A percentile compares a stretch with the other conserved stretches of the same genome.
These are phyloP conservation scores for Hypsizygus marmoreus DNA, from an alignment of 768 basidiomycete genomes.

Conservation along the genomic window DNA sequence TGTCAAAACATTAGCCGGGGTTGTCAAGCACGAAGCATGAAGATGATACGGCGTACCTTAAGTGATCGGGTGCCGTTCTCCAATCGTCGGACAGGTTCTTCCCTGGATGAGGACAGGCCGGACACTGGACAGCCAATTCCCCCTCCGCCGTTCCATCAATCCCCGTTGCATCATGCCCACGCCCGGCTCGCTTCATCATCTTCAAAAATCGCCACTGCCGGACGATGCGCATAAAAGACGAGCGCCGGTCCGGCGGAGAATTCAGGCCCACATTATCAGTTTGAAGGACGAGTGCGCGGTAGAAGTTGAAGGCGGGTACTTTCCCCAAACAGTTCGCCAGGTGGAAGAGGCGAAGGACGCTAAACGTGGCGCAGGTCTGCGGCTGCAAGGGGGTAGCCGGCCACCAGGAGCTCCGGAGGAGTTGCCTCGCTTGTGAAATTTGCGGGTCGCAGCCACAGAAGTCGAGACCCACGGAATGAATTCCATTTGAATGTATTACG, in stretches of 20 bases:
- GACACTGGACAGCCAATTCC: conserved; percentile 29
- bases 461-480: conserved; percentile 19
- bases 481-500: conserved; percentile 21
- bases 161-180: conserved; percentile 24
- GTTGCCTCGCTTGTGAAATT: conserved; percentile 6
- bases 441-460: conserved; percentile 19
- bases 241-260: conserved; percentile 23
- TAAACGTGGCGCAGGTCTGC: conserved; percentile 19
- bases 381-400: conserved; percentile 21
- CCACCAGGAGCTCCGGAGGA: conserved; percentile 21
- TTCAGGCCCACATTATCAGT: too few species aligned
- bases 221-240: conserved; percentile 19
- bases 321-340: conserved; percentile 17
- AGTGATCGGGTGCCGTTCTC: conserved; percentile 15
- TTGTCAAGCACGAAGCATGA: not conserved
- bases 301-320: conserved; percentile 20
- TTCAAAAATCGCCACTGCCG: conserved; percentile 24
- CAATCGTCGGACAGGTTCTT: conserved; percentile 29
- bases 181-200: conserved; percentile 25
- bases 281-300: conserved; percentile 17
- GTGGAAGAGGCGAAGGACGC: conserved; percentile 21
- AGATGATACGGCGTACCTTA: conserved; percentile 13
- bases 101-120: conserved; percentile 34
- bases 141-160: conserved; percentile 21
- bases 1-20: not conserved